Evolutionary conservation across 1,284 basidiomycete species (phyloP).

Genomic region (Leccinum holopus): DNA sequence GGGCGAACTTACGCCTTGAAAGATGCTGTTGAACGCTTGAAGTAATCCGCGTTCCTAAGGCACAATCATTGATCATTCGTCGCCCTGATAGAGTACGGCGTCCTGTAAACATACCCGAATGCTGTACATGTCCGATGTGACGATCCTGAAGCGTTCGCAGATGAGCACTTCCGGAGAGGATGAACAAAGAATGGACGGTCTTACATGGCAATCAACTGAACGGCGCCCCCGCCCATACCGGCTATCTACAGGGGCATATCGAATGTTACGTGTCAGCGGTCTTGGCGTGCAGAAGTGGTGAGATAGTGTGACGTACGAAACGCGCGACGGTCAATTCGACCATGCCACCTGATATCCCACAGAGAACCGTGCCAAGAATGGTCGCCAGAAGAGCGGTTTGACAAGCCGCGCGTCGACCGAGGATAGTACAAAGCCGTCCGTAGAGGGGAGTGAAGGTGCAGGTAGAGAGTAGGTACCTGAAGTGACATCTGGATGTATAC

Average conservation of each 20-base stretch:
- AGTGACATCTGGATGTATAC: not conserved
- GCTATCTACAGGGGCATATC: conserved; percentile 10
- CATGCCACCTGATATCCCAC: conserved; percentile 14
- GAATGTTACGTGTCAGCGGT: not conserved
- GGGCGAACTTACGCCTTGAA: not conserved
- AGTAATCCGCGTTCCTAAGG: conserved; percentile 15
- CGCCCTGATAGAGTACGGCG: not conserved
- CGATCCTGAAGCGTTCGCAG: conserved; percentile 4
- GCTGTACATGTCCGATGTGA: conserved; percentile 19
- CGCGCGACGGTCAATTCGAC: conserved; percentile 12
- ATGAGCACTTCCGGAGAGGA: not conserved
- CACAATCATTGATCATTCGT: not conserved
- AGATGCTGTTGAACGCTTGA: conserved; percentile 15
- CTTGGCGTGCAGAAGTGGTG: not conserved
- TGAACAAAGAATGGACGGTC: not conserved
- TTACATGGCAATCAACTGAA: conserved; percentile 14
- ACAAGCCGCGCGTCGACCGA: conserved; percentile 14
- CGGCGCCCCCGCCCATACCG: conserved; percentile 14
- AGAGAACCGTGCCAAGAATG: conserved; percentile 16
- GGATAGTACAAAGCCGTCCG: conserved; percentile 18
- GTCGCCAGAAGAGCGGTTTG: conserved; percentile 15
- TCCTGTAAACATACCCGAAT: conserved; percentile 9
- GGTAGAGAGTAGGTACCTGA: conserved; percentile 18
- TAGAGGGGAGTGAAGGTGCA: conserved; percentile 23
- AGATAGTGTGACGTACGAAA: conserved; percentile 11